Evolutionary conservation across 352 stramenopile genomes (phyloP), one percentile per base, ranked within the genome.

Genomic region (Aphanomyces cochlioides): DNA sequence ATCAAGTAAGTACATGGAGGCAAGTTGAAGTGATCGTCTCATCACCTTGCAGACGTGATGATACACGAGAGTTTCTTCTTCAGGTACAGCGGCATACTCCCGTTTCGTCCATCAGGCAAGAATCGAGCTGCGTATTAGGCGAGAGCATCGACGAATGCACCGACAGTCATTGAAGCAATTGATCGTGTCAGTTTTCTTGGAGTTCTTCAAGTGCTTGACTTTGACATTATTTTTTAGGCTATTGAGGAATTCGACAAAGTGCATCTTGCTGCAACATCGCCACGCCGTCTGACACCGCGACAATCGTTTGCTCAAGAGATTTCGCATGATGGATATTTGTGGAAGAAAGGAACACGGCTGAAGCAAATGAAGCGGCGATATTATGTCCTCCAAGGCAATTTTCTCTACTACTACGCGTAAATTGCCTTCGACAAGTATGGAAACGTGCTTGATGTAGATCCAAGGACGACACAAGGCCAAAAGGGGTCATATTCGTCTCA

Each of bases 371-470:
- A 89, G 75, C 91, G 89, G 73, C 81, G 85, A 40, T 80, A 93
- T 72, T 94, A 93, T 75, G 82, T 89, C 21, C 73, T 96, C 15
- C 86, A 95, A 68, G 88, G 87, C 71, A 93, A 91, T 50, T 96
- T 96, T 61, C 81, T 95, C 21, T 95, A 95, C 75, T 94, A 92
- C 68, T 95, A 93, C 67, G 76, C 83, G 80, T 91, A 37, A 37
- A 71, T 39, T 74, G 21, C 28, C n/a, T 36, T 63, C 37, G 69
- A 19, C 58, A 12, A 58, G 53, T 19, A 39, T 8, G 12, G 13
- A 48, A 61, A 21, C 36, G 28, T 48, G 8, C 12, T 66, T 15
- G 5, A 39, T 19, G n/a, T 37, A 90, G 82, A 15, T 83, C 72
- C 15, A 77, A 79, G 15, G 84, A 90, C n/a, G 86, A 94, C 56